These are phyloP conservation scores for Rasamsonia emersonii DNA, from an alignment of 2,329 filamentous ascomycete genomes.

Conservation along the genomic window DNA sequence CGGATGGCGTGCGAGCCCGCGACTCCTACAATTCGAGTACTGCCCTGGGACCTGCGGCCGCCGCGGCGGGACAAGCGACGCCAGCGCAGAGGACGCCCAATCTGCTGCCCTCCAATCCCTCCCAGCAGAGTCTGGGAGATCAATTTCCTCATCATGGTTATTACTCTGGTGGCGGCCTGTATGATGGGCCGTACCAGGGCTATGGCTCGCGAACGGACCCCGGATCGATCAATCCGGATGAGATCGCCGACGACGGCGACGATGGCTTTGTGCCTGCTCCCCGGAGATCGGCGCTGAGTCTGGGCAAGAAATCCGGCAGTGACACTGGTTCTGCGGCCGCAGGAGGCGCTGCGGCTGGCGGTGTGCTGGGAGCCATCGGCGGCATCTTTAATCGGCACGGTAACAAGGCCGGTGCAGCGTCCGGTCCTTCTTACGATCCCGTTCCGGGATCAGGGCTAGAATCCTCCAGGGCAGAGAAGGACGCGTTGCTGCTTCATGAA, in stretches of 20 bases:
- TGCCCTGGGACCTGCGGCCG: conserved; percentile 24
- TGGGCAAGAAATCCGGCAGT: conserved; percentile 38
- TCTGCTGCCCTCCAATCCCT: conserved; percentile 23
- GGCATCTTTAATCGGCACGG: conserved; percentile 33
- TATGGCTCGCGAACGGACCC: conserved; percentile 47
- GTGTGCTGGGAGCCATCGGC: conserved; percentile 34
- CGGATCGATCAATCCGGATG: conserved; percentile 61
- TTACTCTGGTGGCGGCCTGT: conserved; percentile 28
- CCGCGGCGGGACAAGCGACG: conserved; percentile 24
- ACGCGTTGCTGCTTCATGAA: conserved; percentile 54
- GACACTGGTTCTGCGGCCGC: conserved; percentile 27
- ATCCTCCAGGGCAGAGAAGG: conserved; percentile 47
- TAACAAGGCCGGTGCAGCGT: conserved; percentile 28
- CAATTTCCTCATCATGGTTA: conserved; percentile 23
- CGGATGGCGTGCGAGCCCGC: conserved; percentile 16
- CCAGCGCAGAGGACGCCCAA: conserved; percentile 25
- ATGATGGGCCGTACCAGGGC: conserved; percentile 59
- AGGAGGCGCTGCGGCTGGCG: conserved; percentile 35
- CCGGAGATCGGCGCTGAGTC: conserved; percentile 53
- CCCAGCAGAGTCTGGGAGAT: conserved; percentile 44
- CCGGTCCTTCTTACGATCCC: conserved; percentile 48
- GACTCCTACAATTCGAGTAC: conserved; percentile 32
- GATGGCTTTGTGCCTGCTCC: conserved; percentile 59
- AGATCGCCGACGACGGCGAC: conserved; percentile 80
- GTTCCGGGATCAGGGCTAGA: conserved; percentile 33